phyloP scores from a whole-genome alignment of 441 rosid genomes.

The Hura crepitans region DNA sequence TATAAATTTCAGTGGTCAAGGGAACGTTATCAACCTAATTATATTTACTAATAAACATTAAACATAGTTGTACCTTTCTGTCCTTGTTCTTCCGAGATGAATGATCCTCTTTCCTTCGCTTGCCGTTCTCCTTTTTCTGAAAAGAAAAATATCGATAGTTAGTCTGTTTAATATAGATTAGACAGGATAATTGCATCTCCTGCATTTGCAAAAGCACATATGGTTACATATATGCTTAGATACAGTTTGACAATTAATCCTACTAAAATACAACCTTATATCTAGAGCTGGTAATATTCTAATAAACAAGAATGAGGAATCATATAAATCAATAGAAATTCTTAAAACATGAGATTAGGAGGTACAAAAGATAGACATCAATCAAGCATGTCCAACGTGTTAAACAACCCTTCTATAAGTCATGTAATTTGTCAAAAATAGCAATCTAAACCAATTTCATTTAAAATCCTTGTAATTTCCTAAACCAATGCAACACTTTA shows the following conservation, averaged over 20 bases:
- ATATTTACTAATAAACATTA: constrained; percentile 3
- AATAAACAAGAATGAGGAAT: background rate
- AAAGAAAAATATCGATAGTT: constrained; percentile 21
- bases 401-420: background rate
- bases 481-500: background rate
- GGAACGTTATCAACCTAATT: background rate
- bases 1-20: background rate
- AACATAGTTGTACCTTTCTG: constrained; percentile 49
- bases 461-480: background rate
- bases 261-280: background rate
- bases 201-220: background rate
- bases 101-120: constrained; percentile 85
- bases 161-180: constrained; percentile 8
- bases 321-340: background rate
- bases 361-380: background rate
- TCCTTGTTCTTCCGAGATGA: constrained; percentile 77
- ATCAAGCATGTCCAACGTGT: background rate
- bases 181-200: background rate
- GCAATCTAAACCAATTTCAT: constrained; percentile 2
- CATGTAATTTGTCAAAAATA: background rate
- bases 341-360: background rate
- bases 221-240: background rate
- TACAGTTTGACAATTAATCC: background rate
- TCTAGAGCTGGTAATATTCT: background rate
- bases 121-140: constrained; percentile 83